Evolutionary conservation across 176 grass and related monocot species (phyloP), one percentile per base, ranked within the genome.

Genomic region (Avena sativa): DNA sequence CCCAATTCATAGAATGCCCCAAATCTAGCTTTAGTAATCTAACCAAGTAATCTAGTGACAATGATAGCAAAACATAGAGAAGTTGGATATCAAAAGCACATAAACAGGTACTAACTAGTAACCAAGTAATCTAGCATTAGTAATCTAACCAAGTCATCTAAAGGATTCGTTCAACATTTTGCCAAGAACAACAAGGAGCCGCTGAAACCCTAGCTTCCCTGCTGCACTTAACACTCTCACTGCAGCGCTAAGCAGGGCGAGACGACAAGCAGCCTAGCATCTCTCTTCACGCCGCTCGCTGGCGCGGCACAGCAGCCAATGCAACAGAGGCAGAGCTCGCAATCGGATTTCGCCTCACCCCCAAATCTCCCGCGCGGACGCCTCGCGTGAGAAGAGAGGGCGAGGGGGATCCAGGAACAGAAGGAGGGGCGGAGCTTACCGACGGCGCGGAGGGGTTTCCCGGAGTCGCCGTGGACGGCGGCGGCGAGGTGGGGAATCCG

Each of bases 401-500:
- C 4, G 38, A 20, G 21, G 36, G 50, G 11, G 1, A n/a, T 20
- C 55, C 32, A 8, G 40, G 12, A 43, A 48, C 38, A 40, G 21
- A 72, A 62, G 8, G 44, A 60, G 16, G 23, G 68, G 12, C 4
- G 46, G 68, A 74, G 46, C 85, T 87, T 81, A 87, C 85, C 56
- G 26, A 5, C 12, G 65, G 78, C 67, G 43, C 65, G 12, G 83
- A 8, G 36, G 9, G 9, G 49, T 13, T 81, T 12, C 7, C 68
- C 85, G 77, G 85, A 40, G 55, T 53, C 66, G 77, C 65, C 10
- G 8, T 44, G 26, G 19, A 8, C 19, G 67, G 67, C 55, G 51
- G 76, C 84, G 84, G 50, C 75, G 50, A 86, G 76, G 57, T 65
- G 76, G 51, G 30, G 8, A 52, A 53, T 66, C 58, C 62, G 44